Percentiles rank a stretch among this genome's conserved stretches.
Evolutionary conservation across 495 filamentous ascomycete species (phyloP).

Genomic region (Durotheca rogersii): DNA sequence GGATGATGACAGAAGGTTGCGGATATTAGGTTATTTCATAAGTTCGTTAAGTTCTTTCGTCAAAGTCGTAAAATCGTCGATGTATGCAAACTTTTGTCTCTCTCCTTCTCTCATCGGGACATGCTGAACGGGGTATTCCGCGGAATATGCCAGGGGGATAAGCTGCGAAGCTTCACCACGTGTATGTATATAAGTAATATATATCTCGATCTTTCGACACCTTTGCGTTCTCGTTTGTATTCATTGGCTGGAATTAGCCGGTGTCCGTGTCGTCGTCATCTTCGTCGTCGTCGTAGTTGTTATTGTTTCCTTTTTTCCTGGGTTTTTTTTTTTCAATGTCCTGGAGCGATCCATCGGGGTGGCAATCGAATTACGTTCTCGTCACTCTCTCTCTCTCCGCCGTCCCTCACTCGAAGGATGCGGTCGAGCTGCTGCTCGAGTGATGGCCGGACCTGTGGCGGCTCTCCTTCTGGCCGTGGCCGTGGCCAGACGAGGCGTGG

Average conservation of each 20-base stretch:
- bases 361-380: too few species aligned
- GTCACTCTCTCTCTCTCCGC: slow-evolving; percentile 1
- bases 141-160: slow-evolving; percentile 38
- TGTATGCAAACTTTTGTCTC: slow-evolving; percentile 41
- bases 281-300: too few species aligned
- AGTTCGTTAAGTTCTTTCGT: slow-evolving; percentile 29
- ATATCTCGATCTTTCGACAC: slow-evolving; percentile 37
- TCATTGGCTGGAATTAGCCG: slow-evolving; percentile 31
- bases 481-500: slow-evolving; percentile 43
- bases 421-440: slow-evolving; percentile 60
- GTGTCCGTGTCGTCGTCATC: slow-evolving; percentile 21
- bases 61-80: slow-evolving; percentile 29
- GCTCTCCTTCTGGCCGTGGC: slow-evolving; percentile 40
- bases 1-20: slow-evolving; percentile 15
- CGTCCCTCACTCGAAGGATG: slow-evolving; percentile 51
- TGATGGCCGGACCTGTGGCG: slow-evolving; percentile 49
- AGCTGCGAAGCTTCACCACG: slow-evolving; percentile 53
- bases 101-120: slow-evolving; percentile 32
- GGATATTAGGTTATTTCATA: slow-evolving; percentile 31
- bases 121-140: slow-evolving; percentile 38
- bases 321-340: slow-evolving; percentile 1
- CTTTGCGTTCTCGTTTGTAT: slow-evolving; percentile 29
- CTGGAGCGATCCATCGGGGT: slow-evolving; percentile 15
- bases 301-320: not conserved
- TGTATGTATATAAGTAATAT: slow-evolving; percentile 50